Conservation (phyloP, 345 rosid genomes). For the Isatis tinctoria region DNA sequence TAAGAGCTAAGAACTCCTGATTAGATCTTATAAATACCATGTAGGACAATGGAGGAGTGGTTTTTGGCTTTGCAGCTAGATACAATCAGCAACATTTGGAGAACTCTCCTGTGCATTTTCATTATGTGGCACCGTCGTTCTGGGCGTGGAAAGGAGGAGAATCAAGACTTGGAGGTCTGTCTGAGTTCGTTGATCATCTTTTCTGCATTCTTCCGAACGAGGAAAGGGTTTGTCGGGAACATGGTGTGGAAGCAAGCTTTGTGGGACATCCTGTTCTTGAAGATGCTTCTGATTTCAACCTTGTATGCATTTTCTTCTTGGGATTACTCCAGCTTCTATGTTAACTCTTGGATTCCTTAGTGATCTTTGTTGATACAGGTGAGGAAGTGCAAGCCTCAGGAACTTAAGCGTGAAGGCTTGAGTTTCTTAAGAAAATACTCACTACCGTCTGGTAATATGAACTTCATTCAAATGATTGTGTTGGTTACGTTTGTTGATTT, state of each 20-base stretch:
- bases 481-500: neutral
- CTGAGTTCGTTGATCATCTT: constrained; percentile 76
- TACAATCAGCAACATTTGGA: constrained; percentile 30
- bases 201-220: constrained; percentile 90
- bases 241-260: constrained; percentile 74
- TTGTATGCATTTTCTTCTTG: constrained; percentile 42
- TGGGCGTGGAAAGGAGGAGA: constrained; percentile 99
- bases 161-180: constrained; percentile 58
- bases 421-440: constrained; percentile 37
- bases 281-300: constrained; percentile 54
- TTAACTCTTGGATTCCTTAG: neutral
- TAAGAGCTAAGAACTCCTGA: neutral
- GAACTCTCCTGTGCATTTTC: constrained; percentile 55
- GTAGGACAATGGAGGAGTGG: constrained; percentile 43
- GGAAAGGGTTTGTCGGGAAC: constrained; percentile 51
- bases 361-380: constrained; percentile 39
- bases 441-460: constrained; percentile 55
- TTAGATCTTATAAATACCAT: constrained; percentile 7
- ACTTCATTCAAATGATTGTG: neutral
- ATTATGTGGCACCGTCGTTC: constrained; percentile 91
- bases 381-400: constrained; percentile 30
- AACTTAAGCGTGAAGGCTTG: constrained; percentile 48
- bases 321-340: neutral
- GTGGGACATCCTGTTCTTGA: constrained; percentile 90
- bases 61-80: constrained; percentile 81